A percentile compares a stretch with the other conserved stretches of the same genome.
Evolutionary conservation across 768 basidiomycete species (phyloP).

Genomic region (Phaeotremella skinneri): DNA sequence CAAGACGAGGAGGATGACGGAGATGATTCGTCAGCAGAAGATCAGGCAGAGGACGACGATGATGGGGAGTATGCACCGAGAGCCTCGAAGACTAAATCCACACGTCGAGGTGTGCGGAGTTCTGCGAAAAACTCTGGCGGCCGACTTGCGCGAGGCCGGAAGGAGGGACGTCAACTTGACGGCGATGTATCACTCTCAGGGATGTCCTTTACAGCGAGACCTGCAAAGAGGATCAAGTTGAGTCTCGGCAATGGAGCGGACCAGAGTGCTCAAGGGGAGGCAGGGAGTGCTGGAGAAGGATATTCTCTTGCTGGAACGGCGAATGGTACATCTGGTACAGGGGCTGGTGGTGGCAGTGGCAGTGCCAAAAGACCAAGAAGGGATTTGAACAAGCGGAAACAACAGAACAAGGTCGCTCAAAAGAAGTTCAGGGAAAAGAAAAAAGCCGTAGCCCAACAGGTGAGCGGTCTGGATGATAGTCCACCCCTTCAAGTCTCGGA

Average conservation of each 20-base stretch:
- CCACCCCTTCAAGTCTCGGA: too few relatives aligned
- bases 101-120: background rate
- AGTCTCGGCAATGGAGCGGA: background rate
- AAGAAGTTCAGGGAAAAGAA: constrained; percentile 28
- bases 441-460: constrained; percentile 19
- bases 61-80: background rate
- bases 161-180: too few relatives aligned
- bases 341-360: background rate
- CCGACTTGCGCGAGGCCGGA: too few relatives aligned
- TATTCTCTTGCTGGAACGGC: too few relatives aligned
- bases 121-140: background rate
- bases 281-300: background rate
- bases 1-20: background rate
- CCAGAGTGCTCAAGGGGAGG: background rate
- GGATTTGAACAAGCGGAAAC: constrained; percentile 14
- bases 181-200: background rate
- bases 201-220: background rate
- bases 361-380: background rate
- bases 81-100: background rate
- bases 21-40: background rate
- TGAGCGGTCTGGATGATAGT: constrained; percentile 11
- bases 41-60: background rate
- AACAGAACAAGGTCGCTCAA: constrained; percentile 29
- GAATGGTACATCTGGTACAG: too few relatives aligned
- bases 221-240: background rate